Percentiles rank a stretch among this genome's conserved stretches.
These are phyloP conservation scores for Colletotrichum theobromicola DNA, from an alignment of 2,329 filamentous ascomycete species.

Conservation along the genomic window DNA sequence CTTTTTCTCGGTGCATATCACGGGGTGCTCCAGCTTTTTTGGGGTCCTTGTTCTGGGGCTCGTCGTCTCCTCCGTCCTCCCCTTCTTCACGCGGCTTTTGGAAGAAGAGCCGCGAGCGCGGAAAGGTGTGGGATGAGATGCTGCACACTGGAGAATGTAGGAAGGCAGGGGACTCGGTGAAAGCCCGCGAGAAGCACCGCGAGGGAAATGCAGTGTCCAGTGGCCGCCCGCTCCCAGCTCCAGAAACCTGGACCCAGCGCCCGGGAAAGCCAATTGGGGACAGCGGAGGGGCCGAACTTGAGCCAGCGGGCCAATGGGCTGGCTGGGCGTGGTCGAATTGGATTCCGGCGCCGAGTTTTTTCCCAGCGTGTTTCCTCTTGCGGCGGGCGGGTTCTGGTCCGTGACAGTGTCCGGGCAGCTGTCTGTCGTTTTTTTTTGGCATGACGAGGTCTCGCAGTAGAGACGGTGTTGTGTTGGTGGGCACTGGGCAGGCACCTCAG, in stretches of 20 bases:
- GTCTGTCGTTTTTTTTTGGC: not conserved
- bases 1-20: not conserved
- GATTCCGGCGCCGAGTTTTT: slow-evolving; percentile 10
- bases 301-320: not conserved
- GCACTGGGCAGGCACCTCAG: not conserved
- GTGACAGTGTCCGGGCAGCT: not conserved
- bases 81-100: not conserved
- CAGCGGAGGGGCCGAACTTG: slow-evolving; percentile 6
- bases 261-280: not conserved
- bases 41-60: not conserved
- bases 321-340: not conserved
- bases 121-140: not conserved
- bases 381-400: not conserved
- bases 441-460: not conserved
- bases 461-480: not conserved
- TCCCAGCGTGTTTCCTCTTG: not conserved
- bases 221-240: not conserved
- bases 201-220: not conserved
- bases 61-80: not conserved
- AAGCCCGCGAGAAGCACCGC: slow-evolving; percentile 4
- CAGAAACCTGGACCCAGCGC: not conserved
- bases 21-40: not conserved
- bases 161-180: not conserved
- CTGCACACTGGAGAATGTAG: not conserved
- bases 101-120: not conserved